These are phyloP conservation scores for Termitomyces sp. DNA, from an alignment of 768 basidiomycete species.

Conservation along the genomic window DNA sequence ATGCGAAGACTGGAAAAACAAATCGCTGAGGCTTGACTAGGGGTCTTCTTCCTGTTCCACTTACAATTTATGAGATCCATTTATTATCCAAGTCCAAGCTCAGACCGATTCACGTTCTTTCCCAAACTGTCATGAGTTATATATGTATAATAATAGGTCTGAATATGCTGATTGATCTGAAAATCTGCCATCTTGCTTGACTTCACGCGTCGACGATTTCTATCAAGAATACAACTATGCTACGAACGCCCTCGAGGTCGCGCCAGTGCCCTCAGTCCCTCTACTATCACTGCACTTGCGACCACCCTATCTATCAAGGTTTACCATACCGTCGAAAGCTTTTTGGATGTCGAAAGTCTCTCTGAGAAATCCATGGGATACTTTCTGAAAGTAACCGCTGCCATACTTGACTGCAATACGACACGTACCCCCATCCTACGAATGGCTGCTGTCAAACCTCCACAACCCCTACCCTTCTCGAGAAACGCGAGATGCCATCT, in stretches of 20 bases:
- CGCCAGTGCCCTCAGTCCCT: neutral
- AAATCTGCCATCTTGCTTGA: no score
- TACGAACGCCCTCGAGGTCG: neutral
- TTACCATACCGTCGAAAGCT: neutral
- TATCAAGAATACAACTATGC: neutral
- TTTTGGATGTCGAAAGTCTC: neutral
- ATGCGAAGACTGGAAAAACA: constrained; percentile 5
- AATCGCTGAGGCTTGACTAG: neutral
- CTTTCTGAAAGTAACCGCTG: neutral
- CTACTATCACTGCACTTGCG: neutral
- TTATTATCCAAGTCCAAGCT: neutral
- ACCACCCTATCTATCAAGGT: neutral
- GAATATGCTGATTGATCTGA: no score
- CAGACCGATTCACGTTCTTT: neutral
- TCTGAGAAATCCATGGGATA: neutral
- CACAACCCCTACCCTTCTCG: constrained; percentile 46
- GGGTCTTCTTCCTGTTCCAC: neutral
- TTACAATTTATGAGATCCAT: no score
- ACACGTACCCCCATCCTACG: constrained; percentile 14
- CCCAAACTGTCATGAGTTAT: neutral
- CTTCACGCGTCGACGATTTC: neutral
- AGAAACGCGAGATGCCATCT: constrained; percentile 20
- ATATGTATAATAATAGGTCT: no score
- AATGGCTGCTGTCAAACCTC: constrained; percentile 39
- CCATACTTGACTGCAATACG: neutral